Base-by-base conservation (phyloP, 108 stramenopile genomes). In the Cylindrotheca closterium region DNA sequence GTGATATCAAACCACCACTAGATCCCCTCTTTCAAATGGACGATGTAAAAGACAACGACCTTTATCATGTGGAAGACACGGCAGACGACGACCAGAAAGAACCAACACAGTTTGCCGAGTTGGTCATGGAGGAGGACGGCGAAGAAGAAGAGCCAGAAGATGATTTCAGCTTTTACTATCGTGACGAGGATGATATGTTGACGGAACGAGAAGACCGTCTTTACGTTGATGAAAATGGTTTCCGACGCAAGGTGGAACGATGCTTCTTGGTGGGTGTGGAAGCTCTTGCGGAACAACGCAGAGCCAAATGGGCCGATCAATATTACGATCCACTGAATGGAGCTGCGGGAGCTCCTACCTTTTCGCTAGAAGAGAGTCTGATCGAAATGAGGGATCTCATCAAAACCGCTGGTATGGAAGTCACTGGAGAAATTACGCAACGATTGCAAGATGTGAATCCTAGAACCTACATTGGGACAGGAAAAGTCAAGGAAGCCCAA, bases 361-460 rank as follows among this genome's bases (percentile, higher is more conserved):
- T 95, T 66, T 75, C 89, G 22, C 78, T 98, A 1, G 90, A 95
- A 42, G 96, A 97, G 68, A 87, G 84, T 65, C 78, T 98, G 88
- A 78, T 64, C 0, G 98, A 98, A 85, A 92, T 98, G 86, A 75
- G 89, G 48, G 95, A 96, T 70, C 65, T 98, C 25, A 84, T 92
- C 47, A 82, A 79, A 55, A 97, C 98, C 2, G 93, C 96, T 22
- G 96, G 96, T n/a, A 57, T 98, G 55, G 82, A 82, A 31, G 67
- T 84, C 1, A 75, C 71, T 4, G 89, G 84, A 8, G 87, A 89
- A 46, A 84, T 96, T 19, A 91, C 86, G 17, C 98, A 98, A 64
- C 74, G 95, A 50, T 57, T 95, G 46, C 75, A 94, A 34, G 94
- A 94, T 67, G 75, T 95, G 58, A 96, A 98, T 77, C 95, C 92